Evolutionary conservation across 2,329 filamentous ascomycete genomes (phyloP).

Genomic region (Alternaria alternata): DNA sequence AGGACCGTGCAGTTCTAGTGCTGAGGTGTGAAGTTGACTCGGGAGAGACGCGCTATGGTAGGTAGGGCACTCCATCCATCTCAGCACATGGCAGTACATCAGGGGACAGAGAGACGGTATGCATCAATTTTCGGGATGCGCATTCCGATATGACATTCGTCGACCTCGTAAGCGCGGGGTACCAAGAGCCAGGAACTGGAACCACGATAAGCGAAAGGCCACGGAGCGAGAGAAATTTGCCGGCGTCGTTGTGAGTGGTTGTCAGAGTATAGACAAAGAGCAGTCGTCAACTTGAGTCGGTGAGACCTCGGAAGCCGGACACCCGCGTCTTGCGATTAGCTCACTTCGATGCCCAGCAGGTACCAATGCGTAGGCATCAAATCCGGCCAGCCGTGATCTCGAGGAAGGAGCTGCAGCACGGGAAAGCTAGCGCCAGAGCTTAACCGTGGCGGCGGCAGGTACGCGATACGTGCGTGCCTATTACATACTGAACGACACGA

Average conservation of each 20-base stretch:
- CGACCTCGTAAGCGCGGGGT: conserved; percentile 8
- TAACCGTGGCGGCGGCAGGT: background rate
- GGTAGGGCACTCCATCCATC: background rate
- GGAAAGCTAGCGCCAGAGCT: background rate
- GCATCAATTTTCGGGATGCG: conserved; percentile 2
- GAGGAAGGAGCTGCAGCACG: background rate
- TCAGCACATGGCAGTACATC: background rate
- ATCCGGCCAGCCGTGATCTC: background rate
- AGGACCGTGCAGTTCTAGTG: background rate
- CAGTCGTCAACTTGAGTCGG: background rate
- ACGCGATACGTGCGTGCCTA: background rate
- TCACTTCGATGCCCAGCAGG: background rate
- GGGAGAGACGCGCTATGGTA: background rate
- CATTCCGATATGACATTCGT: background rate
- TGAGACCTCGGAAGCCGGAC: background rate
- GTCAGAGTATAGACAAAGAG: background rate
- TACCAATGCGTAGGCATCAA: background rate
- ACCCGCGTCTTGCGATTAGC: conserved; percentile 5
- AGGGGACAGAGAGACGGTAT: background rate
- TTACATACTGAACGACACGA: background rate
- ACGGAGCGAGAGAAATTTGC: background rate
- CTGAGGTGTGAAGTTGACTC: background rate
- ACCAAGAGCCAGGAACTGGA: conserved; percentile 1
- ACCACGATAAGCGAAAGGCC: conserved; percentile 13
- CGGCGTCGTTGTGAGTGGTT: background rate